phyloP scores from a whole-genome alignment of 179 eudicot genomes.

The Nepenthes alata region DNA sequence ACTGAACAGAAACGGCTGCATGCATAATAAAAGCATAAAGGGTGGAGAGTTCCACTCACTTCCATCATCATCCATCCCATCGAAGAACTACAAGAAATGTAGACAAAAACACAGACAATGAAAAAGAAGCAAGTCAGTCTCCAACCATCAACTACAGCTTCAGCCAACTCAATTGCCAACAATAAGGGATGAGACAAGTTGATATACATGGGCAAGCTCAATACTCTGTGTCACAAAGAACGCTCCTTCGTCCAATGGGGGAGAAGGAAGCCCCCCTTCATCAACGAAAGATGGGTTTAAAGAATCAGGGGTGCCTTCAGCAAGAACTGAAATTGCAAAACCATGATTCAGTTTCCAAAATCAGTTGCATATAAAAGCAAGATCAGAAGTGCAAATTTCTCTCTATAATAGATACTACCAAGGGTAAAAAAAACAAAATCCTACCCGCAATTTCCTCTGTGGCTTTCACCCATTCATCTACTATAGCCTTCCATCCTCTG shows the following conservation, averaged over 20 bases:
- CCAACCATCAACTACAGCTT: slow-evolving; percentile 7
- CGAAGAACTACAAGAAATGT: slow-evolving; percentile 56
- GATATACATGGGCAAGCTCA: slow-evolving; percentile 41
- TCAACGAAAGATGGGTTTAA: slow-evolving; percentile 58
- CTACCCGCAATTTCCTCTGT: slow-evolving; percentile 43
- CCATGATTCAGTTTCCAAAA: background rate
- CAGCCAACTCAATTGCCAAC: too few species aligned
- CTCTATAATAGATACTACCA: background rate
- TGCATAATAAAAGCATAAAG: slow-evolving; percentile 8
- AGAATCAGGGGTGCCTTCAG: slow-evolving; percentile 67
- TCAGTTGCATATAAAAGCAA: background rate
- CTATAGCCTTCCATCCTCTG: slow-evolving; percentile 75
- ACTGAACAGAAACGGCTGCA: too few species aligned
- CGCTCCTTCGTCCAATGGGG: slow-evolving; percentile 70
- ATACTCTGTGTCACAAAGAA: slow-evolving; percentile 44
- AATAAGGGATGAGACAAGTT: too few species aligned
- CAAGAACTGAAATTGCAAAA: background rate
- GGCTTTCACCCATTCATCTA: slow-evolving; percentile 69
- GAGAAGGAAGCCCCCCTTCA: slow-evolving; percentile 85
- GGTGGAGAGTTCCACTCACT: slow-evolving; percentile 53
- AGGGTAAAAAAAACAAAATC: background rate
- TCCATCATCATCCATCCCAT: slow-evolving; percentile 92
- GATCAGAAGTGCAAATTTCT: background rate
- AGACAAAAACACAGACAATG: slow-evolving; percentile 6
- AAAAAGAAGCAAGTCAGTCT: slow-evolving; percentile 25